These are phyloP conservation scores for Euryodendron excelsum DNA, from an alignment of 148 eudicot genomes.

Conservation along the genomic window DNA sequence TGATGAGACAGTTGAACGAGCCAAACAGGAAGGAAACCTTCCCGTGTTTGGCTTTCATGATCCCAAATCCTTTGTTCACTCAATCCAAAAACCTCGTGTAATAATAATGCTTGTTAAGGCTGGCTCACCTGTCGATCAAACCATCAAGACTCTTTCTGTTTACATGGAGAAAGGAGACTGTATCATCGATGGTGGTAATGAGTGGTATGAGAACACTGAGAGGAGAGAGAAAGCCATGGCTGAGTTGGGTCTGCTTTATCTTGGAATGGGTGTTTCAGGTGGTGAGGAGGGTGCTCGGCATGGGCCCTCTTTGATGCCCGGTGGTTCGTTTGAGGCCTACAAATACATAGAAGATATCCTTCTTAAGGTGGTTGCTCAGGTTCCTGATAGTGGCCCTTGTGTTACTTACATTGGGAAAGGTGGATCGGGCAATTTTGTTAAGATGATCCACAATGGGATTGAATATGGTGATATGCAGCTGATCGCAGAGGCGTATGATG, in stretches of 20 bases:
- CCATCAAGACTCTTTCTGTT: constrained; percentile 69
- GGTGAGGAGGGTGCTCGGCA: constrained; percentile 85
- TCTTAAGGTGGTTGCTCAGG: constrained; percentile 86
- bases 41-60: constrained; percentile 77
- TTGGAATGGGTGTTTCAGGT: constrained; percentile 92
- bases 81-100: constrained; percentile 86
- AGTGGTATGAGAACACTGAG: constrained; percentile 93
- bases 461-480: constrained; percentile 92
- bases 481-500: constrained; percentile 84
- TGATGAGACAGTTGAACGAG: constrained; percentile 80
- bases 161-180: constrained; percentile 82
- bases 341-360: constrained; percentile 79
- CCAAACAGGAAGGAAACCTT: constrained; percentile 76
- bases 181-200: constrained; percentile 89
- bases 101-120: constrained; percentile 87
- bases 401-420: constrained; percentile 80
- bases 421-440: constrained; percentile 78
- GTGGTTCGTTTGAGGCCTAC: constrained; percentile 76
- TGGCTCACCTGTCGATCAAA: constrained; percentile 79
- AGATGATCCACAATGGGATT: constrained; percentile 83
- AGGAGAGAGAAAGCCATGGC: constrained; percentile 76
- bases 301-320: constrained; percentile 92
- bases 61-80: constrained; percentile 70
- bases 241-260: constrained; percentile 68
- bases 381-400: constrained; percentile 81